Conservation (phyloP, 1,284 basidiomycete species). For the Fomes fomentarius region DNA sequence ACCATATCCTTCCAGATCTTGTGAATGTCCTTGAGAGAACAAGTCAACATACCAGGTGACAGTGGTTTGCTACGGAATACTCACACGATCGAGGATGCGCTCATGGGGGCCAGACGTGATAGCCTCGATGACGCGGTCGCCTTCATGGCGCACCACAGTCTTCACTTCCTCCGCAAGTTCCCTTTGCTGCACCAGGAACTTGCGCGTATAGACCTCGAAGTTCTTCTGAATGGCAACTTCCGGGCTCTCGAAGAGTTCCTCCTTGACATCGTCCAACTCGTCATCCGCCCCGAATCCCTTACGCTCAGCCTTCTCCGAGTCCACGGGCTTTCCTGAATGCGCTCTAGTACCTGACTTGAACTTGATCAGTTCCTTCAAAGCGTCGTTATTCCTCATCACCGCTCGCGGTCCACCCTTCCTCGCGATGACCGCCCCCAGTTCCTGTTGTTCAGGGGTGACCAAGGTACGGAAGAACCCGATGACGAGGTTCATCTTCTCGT, state of each 20-base stretch:
- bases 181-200: constrained; percentile 34
- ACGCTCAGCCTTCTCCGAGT: too few relatives aligned
- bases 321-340: too few relatives aligned
- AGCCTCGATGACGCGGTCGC: constrained; percentile 31
- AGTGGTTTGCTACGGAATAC: not conserved
- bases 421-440: not conserved
- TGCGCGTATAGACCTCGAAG: constrained; percentile 29
- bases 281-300: too few relatives aligned
- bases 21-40: constrained; percentile 31
- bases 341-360: too few relatives aligned
- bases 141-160: constrained; percentile 22
- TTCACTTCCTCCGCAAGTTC: constrained; percentile 30
- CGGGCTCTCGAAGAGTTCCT: constrained; percentile 28
- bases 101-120: constrained; percentile 34
- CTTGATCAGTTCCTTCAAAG: too few relatives aligned
- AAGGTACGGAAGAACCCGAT: constrained; percentile 1
- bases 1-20: constrained; percentile 35
- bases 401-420: too few relatives aligned
- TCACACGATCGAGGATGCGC: constrained; percentile 31
- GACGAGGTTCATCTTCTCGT: constrained; percentile 11
- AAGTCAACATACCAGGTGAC: not conserved
- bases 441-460: constrained; percentile 4
- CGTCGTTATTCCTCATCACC: too few relatives aligned
- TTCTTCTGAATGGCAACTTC: constrained; percentile 28
- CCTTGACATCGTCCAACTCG: too few relatives aligned